Base-by-base conservation (phyloP, 176 grass and related monocot species). In the Avena insularis region DNA sequence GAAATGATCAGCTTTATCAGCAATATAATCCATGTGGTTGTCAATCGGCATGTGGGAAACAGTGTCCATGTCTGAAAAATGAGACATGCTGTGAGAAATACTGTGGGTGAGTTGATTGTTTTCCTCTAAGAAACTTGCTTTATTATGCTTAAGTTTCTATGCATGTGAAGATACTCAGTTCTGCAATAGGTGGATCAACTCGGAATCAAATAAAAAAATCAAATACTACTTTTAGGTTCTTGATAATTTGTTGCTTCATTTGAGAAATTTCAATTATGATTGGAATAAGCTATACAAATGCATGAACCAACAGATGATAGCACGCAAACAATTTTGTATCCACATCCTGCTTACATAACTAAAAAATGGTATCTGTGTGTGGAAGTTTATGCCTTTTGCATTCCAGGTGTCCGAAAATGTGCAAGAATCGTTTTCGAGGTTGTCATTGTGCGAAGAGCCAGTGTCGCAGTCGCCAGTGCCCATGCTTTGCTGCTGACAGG, bases 21-120 rank as follows among this genome's bases (percentile, higher is more conserved):
- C 97, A 96, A 79, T 96, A 96, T 78, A 99, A 93, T 82, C 94
- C 97, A 79, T 99, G 97, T 90, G 97, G 97, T 33, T 99, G 94
- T 89, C 97, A 94, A 84, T 94, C 89, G 66, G 79, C 94, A 87
- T 99, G 94, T 71, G 97, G 94, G 82, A 99, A 96, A 85, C 92
- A 94, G 78, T 99, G 97, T 66, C 83, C 94, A 80, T 99, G 97
- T 82, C 89, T 88, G 43, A 75, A 92, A 82, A 96, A 94, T 91
- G 92, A 81, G 48, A 96, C 97, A 75, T 93, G 94, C 80, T 99
- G 97, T 88, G 94, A 99, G 80, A 99, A 99, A 86, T 96, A 96
- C 60, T 99, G 97, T 43, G 90, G 94, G 97, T 94, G 53, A 90
- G 95, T 87, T 84, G 27, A 14, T 87, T 82, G 2, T 25, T 87